Conservation (phyloP, 495 filamentous ascomycete species). For the Daldinia loculata region DNA sequence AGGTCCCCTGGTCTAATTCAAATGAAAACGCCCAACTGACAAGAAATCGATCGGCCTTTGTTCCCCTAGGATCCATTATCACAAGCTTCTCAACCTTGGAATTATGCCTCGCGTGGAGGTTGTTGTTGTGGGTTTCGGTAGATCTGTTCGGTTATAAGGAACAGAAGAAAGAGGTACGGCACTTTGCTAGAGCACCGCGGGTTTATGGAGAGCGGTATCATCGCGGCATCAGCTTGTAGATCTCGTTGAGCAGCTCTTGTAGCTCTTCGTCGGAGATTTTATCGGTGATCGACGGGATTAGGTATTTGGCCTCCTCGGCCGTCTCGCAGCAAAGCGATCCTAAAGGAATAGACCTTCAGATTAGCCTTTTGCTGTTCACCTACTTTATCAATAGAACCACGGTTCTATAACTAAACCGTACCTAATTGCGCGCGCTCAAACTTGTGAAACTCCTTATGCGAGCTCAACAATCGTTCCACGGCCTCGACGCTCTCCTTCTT, state of each 20-base stretch:
- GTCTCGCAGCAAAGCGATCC: conserved; percentile 91
- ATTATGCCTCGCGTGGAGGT: conserved; percentile 1
- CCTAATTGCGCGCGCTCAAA: conserved; percentile 95
- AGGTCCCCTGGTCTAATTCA: conserved; percentile 26
- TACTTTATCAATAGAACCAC: not conserved
- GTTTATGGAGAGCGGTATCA: conserved; percentile 10
- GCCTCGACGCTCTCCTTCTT: conserved; percentile 92
- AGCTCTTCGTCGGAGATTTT: conserved; percentile 90
- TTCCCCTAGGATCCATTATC: not conserved
- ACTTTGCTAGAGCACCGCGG: not conserved
- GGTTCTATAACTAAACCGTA: conserved; percentile 53
- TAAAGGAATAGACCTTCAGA: conserved; percentile 44
- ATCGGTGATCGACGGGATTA: conserved; percentile 87
- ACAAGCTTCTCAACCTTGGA: conserved; percentile 1
- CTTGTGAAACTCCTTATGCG: conserved; percentile 79
- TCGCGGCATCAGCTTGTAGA: conserved; percentile 73
- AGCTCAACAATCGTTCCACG: conserved; percentile 81
- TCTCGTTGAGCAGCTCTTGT: conserved; percentile 87
- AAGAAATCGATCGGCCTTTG: not conserved
- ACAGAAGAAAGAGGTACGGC: not conserved
- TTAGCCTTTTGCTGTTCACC: not conserved
- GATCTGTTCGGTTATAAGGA: not conserved
- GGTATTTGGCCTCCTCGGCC: conserved; percentile 93
- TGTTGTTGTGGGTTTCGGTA: not conserved
- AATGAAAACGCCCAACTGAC: conserved; percentile 19